Conservation (phyloP, 768 basidiomycete species). For the Rhodotorula sphaerocarpa region DNA sequence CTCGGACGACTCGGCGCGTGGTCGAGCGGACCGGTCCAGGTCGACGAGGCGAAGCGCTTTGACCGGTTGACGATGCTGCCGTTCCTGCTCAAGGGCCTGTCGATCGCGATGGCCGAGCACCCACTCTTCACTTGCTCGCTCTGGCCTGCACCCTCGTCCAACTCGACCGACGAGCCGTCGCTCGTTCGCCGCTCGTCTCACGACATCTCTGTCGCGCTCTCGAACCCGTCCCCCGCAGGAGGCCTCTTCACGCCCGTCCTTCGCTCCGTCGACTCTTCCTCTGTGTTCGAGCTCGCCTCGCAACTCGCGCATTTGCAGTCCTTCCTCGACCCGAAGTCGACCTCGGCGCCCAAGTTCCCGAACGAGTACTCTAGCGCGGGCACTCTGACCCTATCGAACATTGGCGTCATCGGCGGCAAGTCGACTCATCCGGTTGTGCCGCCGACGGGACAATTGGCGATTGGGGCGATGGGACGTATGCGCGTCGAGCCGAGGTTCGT, state of each 20-base stretch:
- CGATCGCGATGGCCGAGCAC: conserved; percentile 72
- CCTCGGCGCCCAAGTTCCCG: conserved; percentile 36
- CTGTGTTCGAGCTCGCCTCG: conserved; percentile 50
- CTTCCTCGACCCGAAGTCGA: conserved; percentile 57
- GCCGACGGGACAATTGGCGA: conserved; percentile 73
- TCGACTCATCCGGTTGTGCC: conserved; percentile 67
- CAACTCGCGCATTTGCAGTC: conserved; percentile 55
- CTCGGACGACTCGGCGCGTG: conserved; percentile 2
- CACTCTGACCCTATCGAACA: conserved; percentile 71
- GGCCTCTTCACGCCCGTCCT: conserved; percentile 72
- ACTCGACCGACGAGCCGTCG: background rate
- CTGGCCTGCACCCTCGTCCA: conserved; percentile 16
- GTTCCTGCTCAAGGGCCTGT: conserved; percentile 71
- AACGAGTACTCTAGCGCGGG: conserved; percentile 42
- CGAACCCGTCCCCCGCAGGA: conserved; percentile 53
- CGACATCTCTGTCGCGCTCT: conserved; percentile 71
- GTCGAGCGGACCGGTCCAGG: background rate
- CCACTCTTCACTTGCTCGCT: conserved; percentile 72
- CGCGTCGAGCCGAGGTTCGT: conserved; percentile 41
- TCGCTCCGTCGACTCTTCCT: conserved; percentile 48
- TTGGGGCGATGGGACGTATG: conserved; percentile 70
- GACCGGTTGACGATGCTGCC: conserved; percentile 70
- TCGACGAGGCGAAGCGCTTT: conserved; percentile 19
- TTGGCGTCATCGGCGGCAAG: conserved; percentile 68
- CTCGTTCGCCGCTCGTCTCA: conserved; percentile 44